These are phyloP conservation scores for Phytophthora pseudosyringae DNA, from an alignment of 352 stramenopile genomes.

Conservation along the genomic window DNA sequence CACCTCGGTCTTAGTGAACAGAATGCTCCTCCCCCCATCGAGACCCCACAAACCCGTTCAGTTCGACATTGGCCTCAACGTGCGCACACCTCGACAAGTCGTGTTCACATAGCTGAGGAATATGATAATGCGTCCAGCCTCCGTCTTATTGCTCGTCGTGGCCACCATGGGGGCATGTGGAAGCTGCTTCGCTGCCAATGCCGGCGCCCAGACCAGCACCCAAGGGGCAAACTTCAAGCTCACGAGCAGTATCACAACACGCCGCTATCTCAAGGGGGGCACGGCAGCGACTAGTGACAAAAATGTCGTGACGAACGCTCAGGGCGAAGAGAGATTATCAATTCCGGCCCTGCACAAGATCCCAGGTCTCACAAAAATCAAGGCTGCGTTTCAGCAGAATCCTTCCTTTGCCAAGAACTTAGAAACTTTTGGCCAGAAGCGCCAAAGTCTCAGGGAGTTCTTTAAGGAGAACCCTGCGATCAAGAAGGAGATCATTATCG, in stretches of 20 bases:
- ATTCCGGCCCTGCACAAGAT: constrained; percentile 3
- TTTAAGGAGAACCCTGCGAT: constrained; percentile 29
- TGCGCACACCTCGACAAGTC: not conserved
- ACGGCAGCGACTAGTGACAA: not conserved
- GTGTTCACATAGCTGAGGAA: not conserved
- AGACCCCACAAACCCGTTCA: not conserved
- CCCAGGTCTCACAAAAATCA: not conserved
- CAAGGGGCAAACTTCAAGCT: not conserved
- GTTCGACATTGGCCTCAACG: not conserved
- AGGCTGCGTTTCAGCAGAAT: constrained; percentile 11
- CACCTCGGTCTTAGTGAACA: not conserved
- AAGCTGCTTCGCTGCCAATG: not conserved
- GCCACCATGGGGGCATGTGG: not conserved
- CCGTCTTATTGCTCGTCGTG: constrained; percentile 3
- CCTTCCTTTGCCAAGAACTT: constrained; percentile 1
- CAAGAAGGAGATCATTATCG: constrained; percentile 31
- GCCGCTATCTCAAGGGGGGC: constrained; percentile 16
- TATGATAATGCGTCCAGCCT: constrained; percentile 1
- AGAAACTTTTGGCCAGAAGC: constrained; percentile 1
- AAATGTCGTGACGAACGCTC: not conserved
- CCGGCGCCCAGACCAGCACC: not conserved
- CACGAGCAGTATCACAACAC: not conserved
- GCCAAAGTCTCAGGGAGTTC: constrained; percentile 7
- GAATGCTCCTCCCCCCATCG: not conserved
- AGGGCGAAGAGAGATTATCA: constrained; percentile 13